Percentiles rank a stretch among this genome's conserved stretches.
Conservation (phyloP, 1,139 yeast genomes). For the Nakaseomyces uthaithaninus region DNA sequence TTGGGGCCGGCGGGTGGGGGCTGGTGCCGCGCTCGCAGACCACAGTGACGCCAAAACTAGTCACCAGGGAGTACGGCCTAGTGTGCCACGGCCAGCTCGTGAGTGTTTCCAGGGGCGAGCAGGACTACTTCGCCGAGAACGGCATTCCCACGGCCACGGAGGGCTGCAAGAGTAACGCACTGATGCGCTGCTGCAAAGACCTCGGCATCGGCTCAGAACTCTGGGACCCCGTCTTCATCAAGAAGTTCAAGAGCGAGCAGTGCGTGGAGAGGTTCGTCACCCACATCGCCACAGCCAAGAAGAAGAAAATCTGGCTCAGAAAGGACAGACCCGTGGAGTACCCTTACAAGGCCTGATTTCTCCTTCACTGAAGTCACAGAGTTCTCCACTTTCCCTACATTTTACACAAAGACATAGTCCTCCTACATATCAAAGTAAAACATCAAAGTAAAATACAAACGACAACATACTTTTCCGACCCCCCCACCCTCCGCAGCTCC, state of each 20-base stretch:
- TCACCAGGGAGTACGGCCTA: constrained; percentile 85
- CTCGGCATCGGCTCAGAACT: constrained; percentile 92
- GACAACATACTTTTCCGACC: too few relatives aligned
- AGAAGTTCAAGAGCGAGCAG: constrained; percentile 62
- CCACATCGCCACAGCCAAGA: constrained; percentile 70
- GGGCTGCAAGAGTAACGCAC: constrained; percentile 93
- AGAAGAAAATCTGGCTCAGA: constrained; percentile 87
- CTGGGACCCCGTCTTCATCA: constrained; percentile 92
- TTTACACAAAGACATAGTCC: too few relatives aligned
- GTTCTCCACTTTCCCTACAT: too few relatives aligned
- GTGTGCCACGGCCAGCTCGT: constrained; percentile 83
- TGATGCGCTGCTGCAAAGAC: constrained; percentile 97
- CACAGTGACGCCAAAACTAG: constrained; percentile 50
- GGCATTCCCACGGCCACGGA: constrained; percentile 94
- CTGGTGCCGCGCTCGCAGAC: constrained; percentile 89
- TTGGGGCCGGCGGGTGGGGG: constrained; percentile 99
- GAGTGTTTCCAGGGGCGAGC: constrained; percentile 92
- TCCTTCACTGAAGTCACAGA: too few relatives aligned
- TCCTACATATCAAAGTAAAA: too few relatives aligned
- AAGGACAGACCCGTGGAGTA: constrained; percentile 71
- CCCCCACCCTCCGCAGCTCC: too few relatives aligned
- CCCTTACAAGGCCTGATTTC: constrained; percentile 61
- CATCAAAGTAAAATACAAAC: too few relatives aligned
- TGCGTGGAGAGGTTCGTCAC: constrained; percentile 86
- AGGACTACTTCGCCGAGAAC: constrained; percentile 77